Percentiles rank a stretch among this genome's conserved stretches.
Conservation (phyloP, 306 rosid genomes). For the Dalbergia cultrata region DNA sequence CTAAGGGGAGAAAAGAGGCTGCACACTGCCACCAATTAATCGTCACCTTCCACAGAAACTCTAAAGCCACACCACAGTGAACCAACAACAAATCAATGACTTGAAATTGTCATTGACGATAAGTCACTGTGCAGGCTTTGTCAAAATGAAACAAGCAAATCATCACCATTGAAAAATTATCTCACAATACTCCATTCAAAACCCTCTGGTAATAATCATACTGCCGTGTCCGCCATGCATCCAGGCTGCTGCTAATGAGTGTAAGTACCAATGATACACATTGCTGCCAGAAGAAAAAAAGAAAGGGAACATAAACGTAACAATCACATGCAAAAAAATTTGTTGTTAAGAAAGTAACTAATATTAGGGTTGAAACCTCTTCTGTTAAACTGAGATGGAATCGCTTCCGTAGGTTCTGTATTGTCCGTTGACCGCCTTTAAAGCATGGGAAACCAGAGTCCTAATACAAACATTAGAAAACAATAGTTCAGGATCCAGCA, state of each 20-base stretch:
- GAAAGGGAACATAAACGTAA: constrained; percentile 19
- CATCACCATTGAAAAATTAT: constrained; percentile 44
- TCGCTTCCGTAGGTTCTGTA: constrained; percentile 95
- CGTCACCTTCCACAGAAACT: constrained; percentile 45
- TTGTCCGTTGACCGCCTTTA: constrained; percentile 94
- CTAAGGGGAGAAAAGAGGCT: constrained; percentile 56
- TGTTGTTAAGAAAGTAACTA: constrained; percentile 9
- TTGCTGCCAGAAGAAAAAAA: constrained; percentile 67
- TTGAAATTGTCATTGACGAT: constrained; percentile 32
- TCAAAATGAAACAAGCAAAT: constrained; percentile 51
- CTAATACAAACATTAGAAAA: constrained; percentile 54
- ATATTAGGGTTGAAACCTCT: constrained; percentile 70
- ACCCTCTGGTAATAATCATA: constrained; percentile 98
- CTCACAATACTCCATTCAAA: constrained; percentile 95
- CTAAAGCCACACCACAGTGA: constrained; percentile 43
- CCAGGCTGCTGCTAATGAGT: constrained; percentile 95
- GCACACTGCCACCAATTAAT: constrained; percentile 37
- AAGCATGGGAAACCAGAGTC: constrained; percentile 99
- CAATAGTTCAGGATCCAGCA: constrained; percentile 34
- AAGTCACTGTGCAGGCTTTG: constrained; percentile 49
- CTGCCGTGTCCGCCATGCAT: constrained; percentile 99
- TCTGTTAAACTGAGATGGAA: constrained; percentile 94
- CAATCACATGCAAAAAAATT: constrained; percentile 38
- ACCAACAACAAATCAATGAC: constrained; percentile 47
- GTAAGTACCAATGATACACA: constrained; percentile 98